phyloP scores from a whole-genome alignment of 495 filamentous ascomycete genomes.

The Lepidopterella palustris region DNA sequence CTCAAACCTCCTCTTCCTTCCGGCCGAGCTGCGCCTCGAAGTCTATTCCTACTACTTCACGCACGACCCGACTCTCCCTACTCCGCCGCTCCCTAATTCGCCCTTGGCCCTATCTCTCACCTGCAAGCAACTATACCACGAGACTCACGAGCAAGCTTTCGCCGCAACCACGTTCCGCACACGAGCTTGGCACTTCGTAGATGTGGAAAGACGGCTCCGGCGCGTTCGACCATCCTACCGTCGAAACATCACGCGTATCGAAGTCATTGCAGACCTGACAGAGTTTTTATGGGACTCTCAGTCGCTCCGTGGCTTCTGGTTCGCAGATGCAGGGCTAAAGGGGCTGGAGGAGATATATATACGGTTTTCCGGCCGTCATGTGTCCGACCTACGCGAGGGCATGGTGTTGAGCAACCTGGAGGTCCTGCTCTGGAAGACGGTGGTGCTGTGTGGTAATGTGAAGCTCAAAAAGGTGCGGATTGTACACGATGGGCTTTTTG shows the following conservation, averaged over 20 bases:
- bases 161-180: constrained; percentile 8
- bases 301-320: constrained; percentile 9
- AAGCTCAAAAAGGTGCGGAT: constrained; percentile 6
- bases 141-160: constrained; percentile 8
- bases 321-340: constrained; percentile 7
- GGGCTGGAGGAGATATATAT: constrained; percentile 14
- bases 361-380: not conserved
- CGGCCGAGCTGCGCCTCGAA: constrained; percentile 10
- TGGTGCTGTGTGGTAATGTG: constrained; percentile 1
- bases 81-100: constrained; percentile 9
- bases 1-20: constrained; percentile 6
- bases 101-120: constrained; percentile 10
- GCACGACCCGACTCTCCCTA: not conserved
- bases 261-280: not conserved
- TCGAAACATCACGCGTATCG: constrained; percentile 6
- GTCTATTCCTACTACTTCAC: constrained; percentile 13
- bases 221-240: not conserved
- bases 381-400: not conserved
- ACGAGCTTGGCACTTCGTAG: not conserved
- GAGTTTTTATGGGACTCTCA: not conserved
- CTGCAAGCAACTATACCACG: constrained; percentile 12
- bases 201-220: not conserved
- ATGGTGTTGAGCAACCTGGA: constrained; percentile 7
- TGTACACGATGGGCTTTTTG: constrained; percentile 2
- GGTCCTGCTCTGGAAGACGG: constrained; percentile 13